Percentiles rank a stretch among this genome's conserved stretches.
phyloP scores from a whole-genome alignment of 805 yeast species.

The Torulaspora delbrueckii region DNA sequence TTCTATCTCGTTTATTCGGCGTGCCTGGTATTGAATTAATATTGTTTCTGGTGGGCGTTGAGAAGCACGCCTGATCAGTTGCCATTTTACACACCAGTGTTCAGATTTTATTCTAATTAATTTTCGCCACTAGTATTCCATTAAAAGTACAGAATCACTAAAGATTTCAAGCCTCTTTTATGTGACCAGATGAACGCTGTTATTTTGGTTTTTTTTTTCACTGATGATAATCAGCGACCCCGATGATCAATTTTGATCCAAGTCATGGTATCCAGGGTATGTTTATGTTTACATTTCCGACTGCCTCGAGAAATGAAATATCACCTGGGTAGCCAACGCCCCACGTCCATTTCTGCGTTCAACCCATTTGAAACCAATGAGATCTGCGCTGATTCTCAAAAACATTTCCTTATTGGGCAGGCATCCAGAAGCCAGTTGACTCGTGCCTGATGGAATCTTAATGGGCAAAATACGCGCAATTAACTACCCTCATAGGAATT shows the following conservation, averaged over 20 bases:
- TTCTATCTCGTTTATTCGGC: conserved; percentile 8
- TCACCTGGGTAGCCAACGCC: neutral
- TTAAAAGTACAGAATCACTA: neutral
- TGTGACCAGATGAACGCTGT: neutral
- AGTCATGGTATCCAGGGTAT: neutral
- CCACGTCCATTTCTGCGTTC: neutral
- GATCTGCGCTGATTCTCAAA: neutral
- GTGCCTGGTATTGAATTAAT: conserved; percentile 6
- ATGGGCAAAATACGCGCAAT: too few species aligned
- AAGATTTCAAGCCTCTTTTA: conserved; percentile 1
- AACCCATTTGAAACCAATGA: neutral
- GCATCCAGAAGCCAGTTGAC: neutral
- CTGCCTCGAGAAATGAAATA: neutral
- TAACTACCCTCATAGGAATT: too few species aligned
- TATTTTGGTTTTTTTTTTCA: neutral
- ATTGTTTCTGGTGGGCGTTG: conserved; percentile 10
- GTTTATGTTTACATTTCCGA: neutral
- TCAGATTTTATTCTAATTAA: too few species aligned
- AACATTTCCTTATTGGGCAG: neutral
- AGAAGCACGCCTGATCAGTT: conserved; percentile 1
- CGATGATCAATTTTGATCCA: neutral
- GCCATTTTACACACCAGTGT: neutral
- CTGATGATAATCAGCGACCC: neutral
- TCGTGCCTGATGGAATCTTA: too few species aligned
- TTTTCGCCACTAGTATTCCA: neutral